Conservation (phyloP, 106 monocot genomes). For the Dendrobium nobile region DNA sequence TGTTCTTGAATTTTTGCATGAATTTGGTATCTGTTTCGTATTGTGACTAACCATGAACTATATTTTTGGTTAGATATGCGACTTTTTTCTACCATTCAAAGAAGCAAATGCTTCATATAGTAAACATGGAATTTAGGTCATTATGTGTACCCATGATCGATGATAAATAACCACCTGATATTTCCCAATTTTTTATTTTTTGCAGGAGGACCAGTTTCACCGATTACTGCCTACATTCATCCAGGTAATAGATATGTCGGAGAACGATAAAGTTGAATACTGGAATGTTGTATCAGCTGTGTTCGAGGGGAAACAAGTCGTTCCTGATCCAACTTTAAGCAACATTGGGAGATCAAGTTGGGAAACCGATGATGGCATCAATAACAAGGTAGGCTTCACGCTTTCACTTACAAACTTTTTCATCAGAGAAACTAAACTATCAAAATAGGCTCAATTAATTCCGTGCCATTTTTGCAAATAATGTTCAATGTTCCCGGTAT, state of each 20-base stretch:
- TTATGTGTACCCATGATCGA: background rate
- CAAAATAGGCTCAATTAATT: too few species aligned
- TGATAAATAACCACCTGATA: background rate
- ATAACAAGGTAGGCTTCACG: slow-evolving; percentile 62
- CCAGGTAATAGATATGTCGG: slow-evolving; percentile 84
- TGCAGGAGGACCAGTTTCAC: slow-evolving; percentile 89
- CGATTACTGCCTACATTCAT: slow-evolving; percentile 84
- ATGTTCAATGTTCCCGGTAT: too few species aligned
- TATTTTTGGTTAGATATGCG: too few species aligned
- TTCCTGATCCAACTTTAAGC: slow-evolving; percentile 19
- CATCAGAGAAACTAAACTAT: too few species aligned
- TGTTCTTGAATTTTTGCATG: too few species aligned
- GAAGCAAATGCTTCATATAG: too few species aligned
- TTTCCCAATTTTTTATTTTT: background rate
- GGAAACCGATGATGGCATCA: slow-evolving; percentile 39
- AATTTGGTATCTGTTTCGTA: too few species aligned
- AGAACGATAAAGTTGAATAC: slow-evolving; percentile 71
- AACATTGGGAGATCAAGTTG: slow-evolving; percentile 24
- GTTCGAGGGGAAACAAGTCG: slow-evolving; percentile 70
- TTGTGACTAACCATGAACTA: too few species aligned
- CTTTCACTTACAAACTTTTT: background rate
- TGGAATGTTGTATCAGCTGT: slow-evolving; percentile 76
- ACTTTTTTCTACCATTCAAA: too few species aligned
- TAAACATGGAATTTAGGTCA: too few species aligned
- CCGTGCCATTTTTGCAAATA: too few species aligned